These are phyloP conservation scores for Thecaphora thlaspeos DNA, from an alignment of 1,284 basidiomycete genomes.

Conservation along the genomic window DNA sequence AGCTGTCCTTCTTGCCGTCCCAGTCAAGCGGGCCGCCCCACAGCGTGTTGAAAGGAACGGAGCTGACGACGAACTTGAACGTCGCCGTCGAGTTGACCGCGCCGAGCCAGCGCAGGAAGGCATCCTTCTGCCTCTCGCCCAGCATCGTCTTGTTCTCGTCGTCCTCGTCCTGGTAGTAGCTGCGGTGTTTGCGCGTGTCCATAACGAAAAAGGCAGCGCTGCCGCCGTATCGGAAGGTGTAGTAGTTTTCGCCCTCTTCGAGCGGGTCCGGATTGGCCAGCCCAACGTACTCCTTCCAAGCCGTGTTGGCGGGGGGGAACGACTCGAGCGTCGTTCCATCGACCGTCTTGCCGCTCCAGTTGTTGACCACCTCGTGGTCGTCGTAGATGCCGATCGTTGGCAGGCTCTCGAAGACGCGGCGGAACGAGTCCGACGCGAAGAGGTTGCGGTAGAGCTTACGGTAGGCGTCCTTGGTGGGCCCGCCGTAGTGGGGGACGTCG, in stretches of 20 bases:
- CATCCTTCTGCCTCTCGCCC: constrained; percentile 68
- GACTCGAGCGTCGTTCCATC: constrained; percentile 62
- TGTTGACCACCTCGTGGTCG: constrained; percentile 56
- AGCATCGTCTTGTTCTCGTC: constrained; percentile 68
- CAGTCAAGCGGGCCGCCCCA: constrained; percentile 64
- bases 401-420: constrained; percentile 46
- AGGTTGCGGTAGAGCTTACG: constrained; percentile 55
- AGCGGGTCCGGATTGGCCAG: constrained; percentile 67
- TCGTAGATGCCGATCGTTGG: constrained; percentile 56
- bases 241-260: constrained; percentile 65
- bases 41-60: constrained; percentile 74
- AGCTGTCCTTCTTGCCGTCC: constrained; percentile 68
- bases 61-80: constrained; percentile 77
- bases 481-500: constrained; percentile 65
- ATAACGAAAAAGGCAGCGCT: constrained; percentile 71
- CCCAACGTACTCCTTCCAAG: constrained; percentile 70
- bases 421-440: constrained; percentile 52
- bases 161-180: constrained; percentile 59
- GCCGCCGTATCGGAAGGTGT: constrained; percentile 56
- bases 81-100: constrained; percentile 72
- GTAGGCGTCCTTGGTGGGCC: constrained; percentile 36
- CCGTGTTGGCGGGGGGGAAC: constrained; percentile 66
- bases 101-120: constrained; percentile 67
- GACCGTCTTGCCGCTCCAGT: constrained; percentile 62
- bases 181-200: constrained; percentile 72